A percentile compares a stretch with the other conserved stretches of the same genome.
phyloP scores from a whole-genome alignment of 2,329 filamentous ascomycete genomes.

The Xylaria sp. region DNA sequence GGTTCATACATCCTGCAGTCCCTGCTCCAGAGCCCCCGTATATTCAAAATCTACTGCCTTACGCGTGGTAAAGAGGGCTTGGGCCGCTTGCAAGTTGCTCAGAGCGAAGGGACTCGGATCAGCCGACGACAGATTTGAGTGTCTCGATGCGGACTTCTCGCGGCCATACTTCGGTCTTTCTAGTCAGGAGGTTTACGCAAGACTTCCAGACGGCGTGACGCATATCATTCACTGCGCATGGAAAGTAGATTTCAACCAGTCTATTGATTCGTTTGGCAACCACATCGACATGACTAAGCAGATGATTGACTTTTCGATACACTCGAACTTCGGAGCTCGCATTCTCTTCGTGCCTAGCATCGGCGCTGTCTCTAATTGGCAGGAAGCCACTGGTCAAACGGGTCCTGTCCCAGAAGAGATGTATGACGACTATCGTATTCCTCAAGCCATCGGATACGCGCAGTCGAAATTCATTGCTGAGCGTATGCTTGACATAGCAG shows the following conservation, averaged over 20 bases:
- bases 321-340: constrained; percentile 23
- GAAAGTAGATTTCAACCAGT: constrained; percentile 35
- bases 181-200: constrained; percentile 12
- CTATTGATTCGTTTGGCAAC: constrained; percentile 24
- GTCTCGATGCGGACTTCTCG: constrained; percentile 25
- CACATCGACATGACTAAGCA: constrained; percentile 22
- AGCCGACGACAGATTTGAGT: constrained; percentile 25
- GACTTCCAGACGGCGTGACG: constrained; percentile 21
- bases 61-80: constrained; percentile 22
- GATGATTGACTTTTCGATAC: constrained; percentile 28
- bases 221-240: constrained; percentile 31
- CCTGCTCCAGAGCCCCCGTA: constrained; percentile 11
- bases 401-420: no score
- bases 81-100: constrained; percentile 16
- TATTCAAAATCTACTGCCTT: constrained; percentile 31
- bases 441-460: background rate
- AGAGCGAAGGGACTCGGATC: constrained; percentile 19
- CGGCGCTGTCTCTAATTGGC: constrained; percentile 14
- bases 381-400: no score
- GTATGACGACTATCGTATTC: no score
- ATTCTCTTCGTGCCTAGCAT: constrained; percentile 34
- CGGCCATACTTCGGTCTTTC: constrained; percentile 29
- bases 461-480: no score
- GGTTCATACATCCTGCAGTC: constrained; percentile 33
- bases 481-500: constrained; percentile 30